phyloP scores from a whole-genome alignment of 768 basidiomycete genomes.

The Pholiota conissans region DNA sequence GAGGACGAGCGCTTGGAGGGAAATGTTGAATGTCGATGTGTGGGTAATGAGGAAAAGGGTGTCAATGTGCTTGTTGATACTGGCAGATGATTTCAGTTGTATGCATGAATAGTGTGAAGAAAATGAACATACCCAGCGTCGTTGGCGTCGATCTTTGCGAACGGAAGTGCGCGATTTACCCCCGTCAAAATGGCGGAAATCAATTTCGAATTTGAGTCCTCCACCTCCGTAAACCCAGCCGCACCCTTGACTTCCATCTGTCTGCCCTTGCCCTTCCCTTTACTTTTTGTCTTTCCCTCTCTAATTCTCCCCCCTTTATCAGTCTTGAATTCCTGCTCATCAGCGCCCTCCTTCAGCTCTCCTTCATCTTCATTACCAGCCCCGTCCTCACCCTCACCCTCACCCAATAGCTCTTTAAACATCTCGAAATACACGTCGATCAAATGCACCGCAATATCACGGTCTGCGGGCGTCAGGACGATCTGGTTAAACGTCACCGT shows the following conservation, averaged over 20 bases:
- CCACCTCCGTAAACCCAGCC: slow-evolving; percentile 71
- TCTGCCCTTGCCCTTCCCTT: slow-evolving; percentile 42
- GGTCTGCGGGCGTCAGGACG: slow-evolving; percentile 66
- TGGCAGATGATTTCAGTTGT: slow-evolving; percentile 24
- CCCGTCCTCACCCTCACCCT: slow-evolving; percentile 40
- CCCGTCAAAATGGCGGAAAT: slow-evolving; percentile 92
- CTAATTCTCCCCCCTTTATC: slow-evolving; percentile 35
- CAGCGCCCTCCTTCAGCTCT: slow-evolving; percentile 33
- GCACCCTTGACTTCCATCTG: slow-evolving; percentile 44
- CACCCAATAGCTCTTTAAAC: slow-evolving; percentile 85
- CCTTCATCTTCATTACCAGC: slow-evolving; percentile 36
- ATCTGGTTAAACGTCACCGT: slow-evolving; percentile 95
- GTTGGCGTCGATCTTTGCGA: slow-evolving; percentile 76
- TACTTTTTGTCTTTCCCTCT: slow-evolving; percentile 31
- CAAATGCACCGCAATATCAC: slow-evolving; percentile 72
- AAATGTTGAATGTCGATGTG: slow-evolving; percentile 95
- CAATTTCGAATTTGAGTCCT: slow-evolving; percentile 78
- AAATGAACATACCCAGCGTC: slow-evolving; percentile 54
- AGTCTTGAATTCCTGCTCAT: slow-evolving; percentile 31
- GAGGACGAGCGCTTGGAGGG: slow-evolving; percentile 86
- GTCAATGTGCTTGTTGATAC: slow-evolving; percentile 85
- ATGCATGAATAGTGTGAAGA: neutral
- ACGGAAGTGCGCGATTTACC: slow-evolving; percentile 93
- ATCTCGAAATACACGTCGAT: slow-evolving; percentile 94
- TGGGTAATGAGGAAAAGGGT: slow-evolving; percentile 95